These are phyloP conservation scores for Wickerhamiella kazuoi DNA, from an alignment of 805 yeast species.

Conservation along the genomic window DNA sequence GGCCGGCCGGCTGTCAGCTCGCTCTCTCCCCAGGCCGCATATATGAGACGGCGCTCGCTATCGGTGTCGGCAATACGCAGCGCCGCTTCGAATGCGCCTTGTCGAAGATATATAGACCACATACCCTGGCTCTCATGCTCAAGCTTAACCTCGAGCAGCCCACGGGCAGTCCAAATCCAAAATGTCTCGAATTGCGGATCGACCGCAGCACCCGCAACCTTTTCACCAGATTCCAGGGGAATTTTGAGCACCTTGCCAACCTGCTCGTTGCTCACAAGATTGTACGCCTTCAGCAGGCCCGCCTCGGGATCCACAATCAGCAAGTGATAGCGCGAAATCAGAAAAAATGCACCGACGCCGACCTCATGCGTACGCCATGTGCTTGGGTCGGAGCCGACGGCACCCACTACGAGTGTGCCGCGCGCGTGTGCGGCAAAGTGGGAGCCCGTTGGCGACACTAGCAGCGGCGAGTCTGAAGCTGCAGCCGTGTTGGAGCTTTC, in stretches of 20 bases:
- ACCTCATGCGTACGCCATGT: background rate
- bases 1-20: slow-evolving; percentile 21
- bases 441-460: background rate
- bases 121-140: slow-evolving; percentile 54
- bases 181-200: slow-evolving; percentile 40
- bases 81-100: slow-evolving; percentile 34
- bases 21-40: slow-evolving; percentile 37
- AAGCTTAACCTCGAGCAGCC: slow-evolving; percentile 50
- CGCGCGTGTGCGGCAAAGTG: background rate
- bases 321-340: slow-evolving; percentile 38
- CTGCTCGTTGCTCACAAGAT: slow-evolving; percentile 10
- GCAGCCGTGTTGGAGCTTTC: no score
- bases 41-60: slow-evolving; percentile 29
- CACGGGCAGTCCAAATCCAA: slow-evolving; percentile 52
- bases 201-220: slow-evolving; percentile 29
- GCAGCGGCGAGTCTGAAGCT: background rate
- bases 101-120: slow-evolving; percentile 47
- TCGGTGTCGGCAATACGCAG: slow-evolving; percentile 24
- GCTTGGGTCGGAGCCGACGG: background rate
- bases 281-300: slow-evolving; percentile 28
- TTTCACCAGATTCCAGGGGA: slow-evolving; percentile 18
- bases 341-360: slow-evolving; percentile 11
- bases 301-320: slow-evolving; percentile 27
- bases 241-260: background rate
- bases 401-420: background rate